Percentiles rank a stretch among this genome's conserved stretches.
These are phyloP conservation scores for Penicillium maclennaniae DNA, from an alignment of 495 filamentous ascomycete genomes.

Conservation along the genomic window DNA sequence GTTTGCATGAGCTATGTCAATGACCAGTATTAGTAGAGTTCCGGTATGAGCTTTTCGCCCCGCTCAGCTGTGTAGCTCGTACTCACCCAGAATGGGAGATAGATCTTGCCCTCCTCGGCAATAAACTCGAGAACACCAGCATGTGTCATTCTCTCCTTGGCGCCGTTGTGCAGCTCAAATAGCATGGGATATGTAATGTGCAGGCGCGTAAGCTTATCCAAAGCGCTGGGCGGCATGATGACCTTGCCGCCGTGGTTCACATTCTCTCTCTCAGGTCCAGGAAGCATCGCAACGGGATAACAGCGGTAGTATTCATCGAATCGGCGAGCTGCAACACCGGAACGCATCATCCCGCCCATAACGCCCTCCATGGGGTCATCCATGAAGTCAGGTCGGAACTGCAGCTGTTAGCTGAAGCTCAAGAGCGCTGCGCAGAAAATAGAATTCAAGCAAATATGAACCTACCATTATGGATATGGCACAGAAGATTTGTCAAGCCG, in stretches of 20 bases:
- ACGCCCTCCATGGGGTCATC: slow-evolving; percentile 55
- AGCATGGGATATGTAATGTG: slow-evolving; percentile 98
- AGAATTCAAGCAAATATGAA: neutral
- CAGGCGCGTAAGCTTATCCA: slow-evolving; percentile 92
- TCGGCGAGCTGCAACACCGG: slow-evolving; percentile 50
- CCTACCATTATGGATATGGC: slow-evolving; percentile 26
- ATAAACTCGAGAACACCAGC: slow-evolving; percentile 96
- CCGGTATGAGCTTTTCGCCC: neutral
- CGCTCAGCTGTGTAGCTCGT: neutral
- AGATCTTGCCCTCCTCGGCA: slow-evolving; percentile 93
- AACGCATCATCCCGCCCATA: slow-evolving; percentile 40
- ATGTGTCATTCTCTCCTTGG: slow-evolving; percentile 73
- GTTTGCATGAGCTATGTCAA: slow-evolving; percentile 82
- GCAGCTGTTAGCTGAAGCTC: slow-evolving; percentile 18
- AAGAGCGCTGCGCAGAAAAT: neutral
- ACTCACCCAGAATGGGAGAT: slow-evolving; percentile 90
- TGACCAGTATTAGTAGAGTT: slow-evolving; percentile 8
- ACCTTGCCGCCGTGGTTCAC: slow-evolving; percentile 97
- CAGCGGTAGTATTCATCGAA: slow-evolving; percentile 98
- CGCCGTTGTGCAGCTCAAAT: slow-evolving; percentile 89
- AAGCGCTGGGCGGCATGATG: slow-evolving; percentile 87
- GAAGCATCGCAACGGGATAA: slow-evolving; percentile 90
- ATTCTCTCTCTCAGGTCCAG: slow-evolving; percentile 83
- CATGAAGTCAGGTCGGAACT: slow-evolving; percentile 54
- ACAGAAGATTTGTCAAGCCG: neutral